These are phyloP conservation scores for Xylariomycetidae sp. DNA, from an alignment of 2,329 filamentous ascomycete species.

Conservation along the genomic window DNA sequence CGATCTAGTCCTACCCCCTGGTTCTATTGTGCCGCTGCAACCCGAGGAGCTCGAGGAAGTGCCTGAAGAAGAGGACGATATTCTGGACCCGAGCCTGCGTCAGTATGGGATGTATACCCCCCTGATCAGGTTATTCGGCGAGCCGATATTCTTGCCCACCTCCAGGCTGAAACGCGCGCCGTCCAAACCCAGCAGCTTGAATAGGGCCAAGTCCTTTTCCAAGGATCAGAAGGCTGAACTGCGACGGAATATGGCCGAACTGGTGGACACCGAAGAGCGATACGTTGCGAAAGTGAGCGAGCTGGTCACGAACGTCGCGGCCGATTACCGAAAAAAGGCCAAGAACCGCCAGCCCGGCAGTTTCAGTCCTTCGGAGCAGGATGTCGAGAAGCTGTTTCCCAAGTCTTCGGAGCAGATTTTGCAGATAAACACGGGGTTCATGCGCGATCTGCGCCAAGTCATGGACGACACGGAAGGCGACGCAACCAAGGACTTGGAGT, in stretches of 20 bases:
- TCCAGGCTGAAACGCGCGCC: conserved; percentile 78
- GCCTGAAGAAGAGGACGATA: conserved; percentile 58
- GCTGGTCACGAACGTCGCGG: conserved; percentile 72
- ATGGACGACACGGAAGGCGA: conserved; percentile 81
- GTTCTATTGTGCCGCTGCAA: conserved; percentile 62
- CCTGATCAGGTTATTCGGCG: conserved; percentile 72
- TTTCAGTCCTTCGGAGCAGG: conserved; percentile 64
- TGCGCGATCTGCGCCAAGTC: conserved; percentile 67
- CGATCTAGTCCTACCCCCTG: conserved; percentile 77
- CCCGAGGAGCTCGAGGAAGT: conserved; percentile 54
- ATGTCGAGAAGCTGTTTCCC: conserved; percentile 75
- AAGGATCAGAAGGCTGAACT: conserved; percentile 78
- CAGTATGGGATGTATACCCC: conserved; percentile 75
- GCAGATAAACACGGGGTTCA: conserved; percentile 73
- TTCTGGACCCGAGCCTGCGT: conserved; percentile 55
- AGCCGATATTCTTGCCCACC: conserved; percentile 80
- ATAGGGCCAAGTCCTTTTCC: conserved; percentile 69
- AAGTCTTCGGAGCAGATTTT: conserved; percentile 74
- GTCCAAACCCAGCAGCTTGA: conserved; percentile 76
- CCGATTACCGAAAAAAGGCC: conserved; percentile 69
- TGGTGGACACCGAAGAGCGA: conserved; percentile 88
- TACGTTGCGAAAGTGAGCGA: conserved; percentile 87
- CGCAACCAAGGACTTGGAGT: conserved; percentile 69
- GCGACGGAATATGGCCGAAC: conserved; percentile 80
- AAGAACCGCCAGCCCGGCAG: conserved; percentile 53